Evolutionary conservation across 495 filamentous ascomycete genomes (phyloP), one percentile per base, ranked within the genome.

Genomic region (Aspergillus sclerotiicarbonarius): DNA sequence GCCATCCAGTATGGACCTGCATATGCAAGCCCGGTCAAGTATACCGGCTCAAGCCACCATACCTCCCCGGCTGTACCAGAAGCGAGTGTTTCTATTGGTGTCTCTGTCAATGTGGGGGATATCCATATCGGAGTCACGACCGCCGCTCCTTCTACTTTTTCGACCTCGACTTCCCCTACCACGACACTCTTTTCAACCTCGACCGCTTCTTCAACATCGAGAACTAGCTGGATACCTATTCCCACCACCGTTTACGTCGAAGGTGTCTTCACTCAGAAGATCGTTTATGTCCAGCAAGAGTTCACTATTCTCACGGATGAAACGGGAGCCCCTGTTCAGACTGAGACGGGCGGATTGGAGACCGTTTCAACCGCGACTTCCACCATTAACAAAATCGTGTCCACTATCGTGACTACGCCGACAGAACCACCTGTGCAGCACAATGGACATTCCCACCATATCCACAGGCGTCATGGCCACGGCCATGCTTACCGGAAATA

Each of bases 1-100:
- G 63, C 68, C 4, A 70, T 89, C 48, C 62, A 77, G 58, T 71
- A 58, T 61, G 84, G 84, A 4, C 82, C 83, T 8, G 81, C 47
- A 19, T 78, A 79, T 49, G 84, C 84, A 3, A 56, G 56, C 48
- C 64, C 66, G 46, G 55, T 62, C 44, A 60, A 57, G 41, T 61
- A 67, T 29, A 59, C 57, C 29, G 54, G 58, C 20, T 58, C 58
- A 4, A 54, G 37, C 5, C 37, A 41, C 15, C 37, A 41, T 10
- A 8, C 57, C 3, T 39, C 56, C 21, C 29, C 62, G 16, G 8
- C 63, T 18, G 31, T 61, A 20, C 41, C 58, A 29, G 25, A 60
- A 13, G 19, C 63, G 2, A 43, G 49, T 25, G 7, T 53, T 6
- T 41, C 60, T 6, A 7, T 56, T 8, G 53, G 63, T 18, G 53